Evolutionary conservation across 768 basidiomycete genomes (phyloP), one percentile per base, ranked within the genome.

Genomic region (Russula sp.): DNA sequence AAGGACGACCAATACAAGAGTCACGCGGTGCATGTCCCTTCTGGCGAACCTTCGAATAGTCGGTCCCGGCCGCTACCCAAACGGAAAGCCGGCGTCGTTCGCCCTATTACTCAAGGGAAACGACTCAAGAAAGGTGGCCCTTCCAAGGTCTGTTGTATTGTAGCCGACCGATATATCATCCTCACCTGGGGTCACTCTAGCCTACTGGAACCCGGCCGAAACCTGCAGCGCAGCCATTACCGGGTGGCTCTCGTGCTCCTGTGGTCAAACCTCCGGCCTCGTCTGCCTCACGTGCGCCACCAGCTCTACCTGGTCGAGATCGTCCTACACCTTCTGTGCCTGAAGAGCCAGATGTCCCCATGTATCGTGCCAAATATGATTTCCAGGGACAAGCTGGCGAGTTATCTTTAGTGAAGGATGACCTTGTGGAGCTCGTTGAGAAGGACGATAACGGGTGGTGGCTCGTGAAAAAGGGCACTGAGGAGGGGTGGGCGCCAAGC

Each of bases 381-480:
- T 99, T 99, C 72, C 81, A 87, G 42, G 95, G 94, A 2, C 91
- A 98, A 75, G 87, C 88, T 38, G 95, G 95, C 14, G 97, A 99
- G 75, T 88, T 98, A 81, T 79, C 85, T 7, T 75, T 99, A 57
- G 83, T 81, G 69, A 98, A 98, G 75, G 97, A 94, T 70, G 97
- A 98, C 65, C 63, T 90, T 3, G 91, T 98, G 1, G 95, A 98
- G 76, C 79, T 98, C 22, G 79, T 94, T 36, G 88, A 96, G 78
- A 94, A 97, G 73, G 87, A 89, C 72, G 86, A 94, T 64, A 96
- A 96, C 70, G 97, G 96, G 3, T 99, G 97, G 97, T 98, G 97
- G 96, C 80, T 97, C 36, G 89, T 98, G 62, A 91, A 88, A 80
- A 93, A 89, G 75, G 82, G 80, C 58, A 83, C 83, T 2, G 76